Evolutionary conservation across 1,284 basidiomycete genomes (phyloP).

Genomic region (Marasmius sp.): DNA sequence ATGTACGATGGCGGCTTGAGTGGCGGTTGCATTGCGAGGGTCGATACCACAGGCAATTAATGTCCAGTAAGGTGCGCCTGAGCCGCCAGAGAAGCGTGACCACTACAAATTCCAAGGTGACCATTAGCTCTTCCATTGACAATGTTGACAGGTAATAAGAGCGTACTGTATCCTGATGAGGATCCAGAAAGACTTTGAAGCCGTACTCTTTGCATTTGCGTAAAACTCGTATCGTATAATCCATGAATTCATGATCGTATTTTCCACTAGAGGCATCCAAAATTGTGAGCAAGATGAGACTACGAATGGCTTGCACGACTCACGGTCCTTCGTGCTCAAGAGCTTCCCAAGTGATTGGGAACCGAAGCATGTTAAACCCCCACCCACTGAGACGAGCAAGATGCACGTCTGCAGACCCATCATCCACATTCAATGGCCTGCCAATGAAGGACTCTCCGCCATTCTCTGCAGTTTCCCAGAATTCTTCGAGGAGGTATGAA

Average conservation of each 20-base stretch:
- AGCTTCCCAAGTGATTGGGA: conserved; percentile 93
- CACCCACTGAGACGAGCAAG: conserved; percentile 83
- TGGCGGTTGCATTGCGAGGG: conserved; percentile 81
- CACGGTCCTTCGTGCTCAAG: conserved; percentile 93
- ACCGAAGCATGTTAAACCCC: conserved; percentile 95
- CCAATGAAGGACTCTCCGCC: conserved; percentile 77
- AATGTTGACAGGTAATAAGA: background rate
- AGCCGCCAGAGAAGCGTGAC: conserved; percentile 96
- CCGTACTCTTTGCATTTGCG: conserved; percentile 92
- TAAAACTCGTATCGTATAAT: conserved; percentile 87
- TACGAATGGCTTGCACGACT: conserved; percentile 38
- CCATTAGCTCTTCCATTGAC: background rate
- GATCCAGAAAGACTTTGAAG: conserved; percentile 94
- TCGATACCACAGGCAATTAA: conserved; percentile 90
- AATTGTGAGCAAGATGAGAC: background rate
- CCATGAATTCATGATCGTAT: conserved; percentile 91
- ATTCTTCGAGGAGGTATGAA: conserved; percentile 69
- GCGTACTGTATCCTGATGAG: conserved; percentile 94
- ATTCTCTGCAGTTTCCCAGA: conserved; percentile 85
- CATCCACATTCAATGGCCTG: conserved; percentile 79
- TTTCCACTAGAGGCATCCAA: conserved; percentile 58
- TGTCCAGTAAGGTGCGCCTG: conserved; percentile 96
- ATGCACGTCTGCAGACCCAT: conserved; percentile 88
- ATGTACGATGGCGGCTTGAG: conserved; percentile 86
- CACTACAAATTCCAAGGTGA: conserved; percentile 54